Conservation (phyloP, 768 basidiomycete genomes). For the Leucosporidium scottii region DNA sequence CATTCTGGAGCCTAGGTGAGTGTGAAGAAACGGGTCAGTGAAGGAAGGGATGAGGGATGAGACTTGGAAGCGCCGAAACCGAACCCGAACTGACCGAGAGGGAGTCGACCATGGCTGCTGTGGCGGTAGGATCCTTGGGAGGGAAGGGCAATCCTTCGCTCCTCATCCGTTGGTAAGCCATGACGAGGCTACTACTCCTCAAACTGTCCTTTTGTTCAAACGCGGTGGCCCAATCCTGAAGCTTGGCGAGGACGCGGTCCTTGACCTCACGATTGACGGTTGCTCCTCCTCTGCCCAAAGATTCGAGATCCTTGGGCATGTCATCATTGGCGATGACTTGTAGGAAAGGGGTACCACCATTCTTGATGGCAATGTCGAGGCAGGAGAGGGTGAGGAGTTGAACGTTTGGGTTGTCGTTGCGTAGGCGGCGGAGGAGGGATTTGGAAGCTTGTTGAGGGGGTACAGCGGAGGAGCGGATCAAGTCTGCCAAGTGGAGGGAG, state of each 20-base stretch:
- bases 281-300: slow-evolving; percentile 13
- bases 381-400: slow-evolving; percentile 50
- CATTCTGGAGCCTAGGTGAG: slow-evolving; percentile 65
- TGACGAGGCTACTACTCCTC: slow-evolving; percentile 61
- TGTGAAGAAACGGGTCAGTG: slow-evolving; percentile 16
- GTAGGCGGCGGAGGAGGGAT: slow-evolving; percentile 73
- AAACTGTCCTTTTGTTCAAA: slow-evolving; percentile 74
- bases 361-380: slow-evolving; percentile 89
- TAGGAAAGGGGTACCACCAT: slow-evolving; percentile 88
- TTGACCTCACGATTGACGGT: slow-evolving; percentile 66
- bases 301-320: slow-evolving; percentile 15
- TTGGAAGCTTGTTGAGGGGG: slow-evolving; percentile 81
- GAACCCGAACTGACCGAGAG: slow-evolving; percentile 50
- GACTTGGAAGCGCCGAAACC: no score
- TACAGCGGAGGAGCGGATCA: slow-evolving; percentile 84
- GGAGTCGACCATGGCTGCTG: slow-evolving; percentile 81
- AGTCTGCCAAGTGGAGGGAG: slow-evolving; percentile 85
- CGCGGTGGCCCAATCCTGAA: slow-evolving; percentile 92
- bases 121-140: slow-evolving; percentile 63
- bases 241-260: slow-evolving; percentile 61
- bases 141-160: slow-evolving; percentile 72
- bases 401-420: slow-evolving; percentile 84
- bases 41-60: no score
- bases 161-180: slow-evolving; percentile 64
- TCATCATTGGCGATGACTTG: slow-evolving; percentile 47